phyloP scores from a whole-genome alignment of 2,329 filamentous ascomycete genomes.

The Trichophyton rubrum region DNA sequence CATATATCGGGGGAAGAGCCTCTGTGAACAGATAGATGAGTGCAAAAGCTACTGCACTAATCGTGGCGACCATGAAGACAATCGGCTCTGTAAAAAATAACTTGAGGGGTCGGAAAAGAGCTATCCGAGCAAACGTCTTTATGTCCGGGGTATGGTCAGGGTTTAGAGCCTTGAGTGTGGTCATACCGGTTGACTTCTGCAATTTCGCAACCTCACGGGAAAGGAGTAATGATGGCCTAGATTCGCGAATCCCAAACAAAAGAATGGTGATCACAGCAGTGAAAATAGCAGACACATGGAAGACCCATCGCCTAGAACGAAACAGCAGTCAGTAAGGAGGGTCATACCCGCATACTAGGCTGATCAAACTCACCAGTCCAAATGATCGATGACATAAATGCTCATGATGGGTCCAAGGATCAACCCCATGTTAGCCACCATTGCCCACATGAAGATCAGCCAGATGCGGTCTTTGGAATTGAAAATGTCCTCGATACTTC shows the following conservation, averaged over 20 bases:
- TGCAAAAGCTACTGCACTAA: background rate
- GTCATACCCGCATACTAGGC: background rate
- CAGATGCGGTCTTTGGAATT: background rate
- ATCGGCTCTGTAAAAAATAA: background rate
- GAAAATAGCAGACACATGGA: background rate
- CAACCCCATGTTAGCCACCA: background rate
- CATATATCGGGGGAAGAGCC: background rate
- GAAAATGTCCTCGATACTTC: background rate
- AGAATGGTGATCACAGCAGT: background rate
- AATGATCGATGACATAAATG: background rate
- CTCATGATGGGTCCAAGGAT: background rate
- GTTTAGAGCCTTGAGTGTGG: background rate
- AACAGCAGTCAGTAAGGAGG: background rate
- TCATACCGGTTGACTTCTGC: background rate
- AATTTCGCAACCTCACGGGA: background rate
- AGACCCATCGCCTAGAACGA: background rate
- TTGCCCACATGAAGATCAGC: background rate
- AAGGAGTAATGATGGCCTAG: background rate
- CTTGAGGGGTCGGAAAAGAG: background rate
- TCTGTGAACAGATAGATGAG: background rate
- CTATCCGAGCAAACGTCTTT: background rate
- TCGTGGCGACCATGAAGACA: background rate
- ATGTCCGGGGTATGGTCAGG: background rate
- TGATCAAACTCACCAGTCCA: background rate
- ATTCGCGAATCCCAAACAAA: background rate